Evolutionary conservation across 2,329 filamentous ascomycete genomes (phyloP).

Genomic region (Huntiella savannae): DNA sequence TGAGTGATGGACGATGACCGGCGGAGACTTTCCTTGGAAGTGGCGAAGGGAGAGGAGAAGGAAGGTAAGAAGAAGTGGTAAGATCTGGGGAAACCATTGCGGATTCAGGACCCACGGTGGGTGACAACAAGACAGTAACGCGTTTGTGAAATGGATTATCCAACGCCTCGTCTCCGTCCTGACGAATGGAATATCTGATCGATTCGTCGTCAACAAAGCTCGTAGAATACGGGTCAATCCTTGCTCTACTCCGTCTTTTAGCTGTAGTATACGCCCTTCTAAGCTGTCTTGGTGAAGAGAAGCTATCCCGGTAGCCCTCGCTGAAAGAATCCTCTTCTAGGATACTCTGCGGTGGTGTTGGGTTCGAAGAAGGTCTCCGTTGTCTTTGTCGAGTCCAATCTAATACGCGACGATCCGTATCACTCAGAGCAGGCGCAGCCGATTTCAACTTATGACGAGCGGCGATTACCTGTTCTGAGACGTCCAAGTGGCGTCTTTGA

Average conservation of each 20-base stretch:
- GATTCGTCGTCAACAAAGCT: constrained; percentile 18
- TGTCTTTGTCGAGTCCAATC: constrained; percentile 9
- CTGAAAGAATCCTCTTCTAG: constrained; percentile 9
- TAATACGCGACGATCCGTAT: constrained; percentile 7
- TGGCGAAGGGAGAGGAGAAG: constrained; percentile 5
- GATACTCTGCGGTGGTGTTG: constrained; percentile 9
- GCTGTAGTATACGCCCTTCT: constrained; percentile 18
- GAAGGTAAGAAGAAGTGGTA: neutral
- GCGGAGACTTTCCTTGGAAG: constrained; percentile 10
- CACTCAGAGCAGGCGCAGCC: constrained; percentile 1
- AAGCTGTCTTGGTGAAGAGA: constrained; percentile 32
- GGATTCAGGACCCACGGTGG: constrained; percentile 6
- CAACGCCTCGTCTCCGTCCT: constrained; percentile 9
- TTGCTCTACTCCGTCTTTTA: too few relatives aligned
- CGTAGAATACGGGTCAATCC: neutral
- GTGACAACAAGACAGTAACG: constrained; percentile 8
- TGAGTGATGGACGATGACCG: constrained; percentile 14
- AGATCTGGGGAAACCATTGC: constrained; percentile 3
- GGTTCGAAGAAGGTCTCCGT: constrained; percentile 9
- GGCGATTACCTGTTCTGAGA: constrained; percentile 42
- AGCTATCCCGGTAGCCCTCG: too few relatives aligned
- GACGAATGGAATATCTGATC: constrained; percentile 8
- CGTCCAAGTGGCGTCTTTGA: constrained; percentile 48
- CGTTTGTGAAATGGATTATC: constrained; percentile 10
- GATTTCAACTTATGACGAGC: constrained; percentile 5